Evolutionary conservation across 2,329 filamentous ascomycete species (phyloP).

Genomic region (Ophiostoma himal-ulmi): DNA sequence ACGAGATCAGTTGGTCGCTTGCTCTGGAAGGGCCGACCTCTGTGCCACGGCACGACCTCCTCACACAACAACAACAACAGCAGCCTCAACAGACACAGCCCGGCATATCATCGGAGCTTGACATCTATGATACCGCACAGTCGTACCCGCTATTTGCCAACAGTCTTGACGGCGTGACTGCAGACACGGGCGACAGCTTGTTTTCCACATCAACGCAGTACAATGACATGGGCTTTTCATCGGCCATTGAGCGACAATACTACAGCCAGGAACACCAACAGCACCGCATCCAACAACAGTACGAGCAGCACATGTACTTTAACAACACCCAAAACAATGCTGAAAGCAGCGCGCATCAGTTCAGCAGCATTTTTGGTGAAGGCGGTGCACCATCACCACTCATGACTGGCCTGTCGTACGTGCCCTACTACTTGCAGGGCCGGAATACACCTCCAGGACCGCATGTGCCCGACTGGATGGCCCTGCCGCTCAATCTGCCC

Average conservation of each 20-base stretch:
- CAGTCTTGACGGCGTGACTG: neutral
- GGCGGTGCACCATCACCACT: constrained; percentile 12
- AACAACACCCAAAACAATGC: neutral
- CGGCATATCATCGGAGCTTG: neutral
- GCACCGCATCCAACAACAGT: neutral
- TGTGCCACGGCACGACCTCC: neutral
- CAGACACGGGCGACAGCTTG: neutral
- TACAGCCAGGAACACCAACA: neutral
- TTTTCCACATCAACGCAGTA: neutral
- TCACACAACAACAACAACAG: neutral
- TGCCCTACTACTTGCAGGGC: constrained; percentile 19
- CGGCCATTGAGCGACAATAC: neutral
- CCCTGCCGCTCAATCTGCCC: constrained; percentile 18
- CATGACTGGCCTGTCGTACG: constrained; percentile 15
- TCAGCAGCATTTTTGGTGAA: neutral
- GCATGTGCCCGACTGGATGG: constrained; percentile 19
- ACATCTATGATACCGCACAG: neutral
- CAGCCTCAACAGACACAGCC: neutral
- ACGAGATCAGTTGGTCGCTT: neutral
- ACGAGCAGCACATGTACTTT: neutral
- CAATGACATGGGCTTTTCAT: neutral
- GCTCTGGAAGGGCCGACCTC: neutral
- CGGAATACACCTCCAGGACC: neutral
- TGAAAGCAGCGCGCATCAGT: neutral
- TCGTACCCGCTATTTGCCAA: neutral